Percentiles rank a stretch among this genome's conserved stretches.
Conservation (phyloP, 2,329 filamentous ascomycete genomes). For the Clonostachys byssicola region DNA sequence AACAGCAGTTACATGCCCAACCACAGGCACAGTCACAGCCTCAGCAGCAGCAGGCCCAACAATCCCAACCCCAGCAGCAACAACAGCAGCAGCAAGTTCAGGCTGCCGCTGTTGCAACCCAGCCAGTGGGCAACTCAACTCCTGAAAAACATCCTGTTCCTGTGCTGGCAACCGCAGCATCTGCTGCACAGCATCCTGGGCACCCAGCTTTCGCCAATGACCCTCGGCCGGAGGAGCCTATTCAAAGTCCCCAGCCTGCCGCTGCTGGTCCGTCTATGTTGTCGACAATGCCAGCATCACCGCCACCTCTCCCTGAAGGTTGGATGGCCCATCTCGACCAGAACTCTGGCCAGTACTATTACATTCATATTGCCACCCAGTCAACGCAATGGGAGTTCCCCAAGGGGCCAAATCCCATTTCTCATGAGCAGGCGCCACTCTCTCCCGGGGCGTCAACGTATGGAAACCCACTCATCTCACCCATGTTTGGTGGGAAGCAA, state of each 20-base stretch:
- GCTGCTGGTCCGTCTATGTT: conserved; percentile 37
- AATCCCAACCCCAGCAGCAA: background rate
- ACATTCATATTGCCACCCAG: conserved; percentile 92
- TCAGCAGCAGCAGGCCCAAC: background rate
- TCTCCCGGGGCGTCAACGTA: conserved; percentile 79
- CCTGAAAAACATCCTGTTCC: conserved; percentile 19
- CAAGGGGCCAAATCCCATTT: conserved; percentile 87
- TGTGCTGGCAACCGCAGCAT: conserved; percentile 12
- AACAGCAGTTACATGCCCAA: conserved; percentile 16
- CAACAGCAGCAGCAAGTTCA: conserved; percentile 10
- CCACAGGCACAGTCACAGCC: conserved; percentile 7
- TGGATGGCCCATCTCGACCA: conserved; percentile 98
- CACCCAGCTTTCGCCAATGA: conserved; percentile 95
- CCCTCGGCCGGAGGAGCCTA: conserved; percentile 49
- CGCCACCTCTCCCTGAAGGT: conserved; percentile 90
- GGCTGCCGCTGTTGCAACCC: conserved; percentile 14
- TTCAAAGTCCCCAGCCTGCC: conserved; percentile 39
- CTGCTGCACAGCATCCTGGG: conserved; percentile 47
- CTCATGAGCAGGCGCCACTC: conserved; percentile 75
- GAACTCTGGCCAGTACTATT: conserved; percentile 97
- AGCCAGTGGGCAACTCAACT: conserved; percentile 13
- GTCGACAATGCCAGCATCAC: conserved; percentile 60
- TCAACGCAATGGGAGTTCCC: conserved; percentile 99
- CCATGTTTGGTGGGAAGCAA: conserved; percentile 51
- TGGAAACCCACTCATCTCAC: conserved; percentile 68